phyloP scores from a whole-genome alignment of 2,329 filamentous ascomycete genomes.

The Boeremia exigua region DNA sequence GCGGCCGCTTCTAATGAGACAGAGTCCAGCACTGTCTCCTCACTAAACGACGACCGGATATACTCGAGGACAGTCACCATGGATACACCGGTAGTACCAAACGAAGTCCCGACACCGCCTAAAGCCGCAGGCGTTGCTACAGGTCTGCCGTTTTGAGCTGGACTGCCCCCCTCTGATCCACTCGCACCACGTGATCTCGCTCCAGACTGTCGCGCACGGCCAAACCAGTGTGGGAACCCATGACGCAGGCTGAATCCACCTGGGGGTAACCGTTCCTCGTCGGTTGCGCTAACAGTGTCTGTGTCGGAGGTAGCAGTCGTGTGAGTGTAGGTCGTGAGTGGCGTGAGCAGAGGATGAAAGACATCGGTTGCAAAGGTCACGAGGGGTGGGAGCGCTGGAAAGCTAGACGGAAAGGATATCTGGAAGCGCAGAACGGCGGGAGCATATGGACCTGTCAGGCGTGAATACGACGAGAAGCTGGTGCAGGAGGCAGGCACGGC shows the following conservation, averaged over 20 bases:
- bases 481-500: conserved; percentile 13
- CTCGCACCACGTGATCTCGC: conserved; percentile 43
- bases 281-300: conserved; percentile 81
- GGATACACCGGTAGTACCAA: conserved; percentile 24
- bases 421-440: conserved; percentile 88
- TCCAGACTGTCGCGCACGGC: conserved; percentile 45
- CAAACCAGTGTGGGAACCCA: conserved; percentile 91
- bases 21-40: conserved; percentile 76
- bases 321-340: conserved; percentile 93
- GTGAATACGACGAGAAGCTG: conserved; percentile 33
- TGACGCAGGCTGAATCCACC: conserved; percentile 90
- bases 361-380: conserved; percentile 91
- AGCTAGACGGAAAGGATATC: conserved; percentile 82
- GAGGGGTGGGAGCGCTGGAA: conserved; percentile 79
- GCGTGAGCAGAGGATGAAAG: conserved; percentile 92
- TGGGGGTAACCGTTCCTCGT: conserved; percentile 82
- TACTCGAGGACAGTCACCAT: conserved; percentile 73
- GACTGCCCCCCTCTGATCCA: conserved; percentile 34
- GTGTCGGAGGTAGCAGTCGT: conserved; percentile 75
- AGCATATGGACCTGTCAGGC: conserved; percentile 77
- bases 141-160: conserved; percentile 27
- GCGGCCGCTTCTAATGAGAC: conserved; percentile 82
- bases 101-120: conserved; percentile 11
- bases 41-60: conserved; percentile 80
- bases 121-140: conserved; percentile 15